Base-by-base conservation (phyloP, 495 filamentous ascomycete genomes). In the Filosporella fistucella region DNA sequence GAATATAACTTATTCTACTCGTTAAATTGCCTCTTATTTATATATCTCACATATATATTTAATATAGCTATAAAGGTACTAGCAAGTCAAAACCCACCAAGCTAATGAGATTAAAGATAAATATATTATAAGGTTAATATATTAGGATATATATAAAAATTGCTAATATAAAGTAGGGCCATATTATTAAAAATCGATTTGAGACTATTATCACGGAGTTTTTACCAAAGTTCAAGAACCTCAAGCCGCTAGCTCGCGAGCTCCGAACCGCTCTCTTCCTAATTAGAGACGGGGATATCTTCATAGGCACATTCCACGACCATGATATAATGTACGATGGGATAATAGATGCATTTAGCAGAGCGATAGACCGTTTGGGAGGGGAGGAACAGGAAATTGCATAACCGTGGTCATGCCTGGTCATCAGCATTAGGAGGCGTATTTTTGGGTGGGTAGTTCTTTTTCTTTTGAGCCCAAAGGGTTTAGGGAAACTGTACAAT, bases 231-330 rank as follows among this genome's bases (percentile, higher is more conserved):
- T 59, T 66, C 48, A 23, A 58, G 24, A 42, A 51, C 40, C 49
- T 66, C 9, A 62, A 60, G 50, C 56, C 51, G 42, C 46, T 67
- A 24, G 56, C 55, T 47, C 30, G 55, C 49, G 45, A 49, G 26
- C 58, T 68, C 45, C 62, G 55, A 47, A 49, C 51, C 46, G 39
- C 56, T 48, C 51, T 66, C 43, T 68, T 63, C 56, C 62, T 63
- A 46, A 46, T 57, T 49, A 55, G 48, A 32, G 50, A 49, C 59
- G 58, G 58, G 8, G 53, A 33, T 45, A 62, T 63, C 46, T 64
- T 61, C 49, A 63, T 56, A 32, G 63, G 64, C 29, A 66, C 63
- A 35, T 55, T 60, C 38, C 33, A 26, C 29, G 43, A 46, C 22
- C 13, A 38, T 39, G 22, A 26, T 47, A 47, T 44, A 35, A 60